Evolutionary conservation across 148 eudicot species (phyloP), one percentile per base, ranked within the genome.

Genomic region (Fagopyrum homotropicum): DNA sequence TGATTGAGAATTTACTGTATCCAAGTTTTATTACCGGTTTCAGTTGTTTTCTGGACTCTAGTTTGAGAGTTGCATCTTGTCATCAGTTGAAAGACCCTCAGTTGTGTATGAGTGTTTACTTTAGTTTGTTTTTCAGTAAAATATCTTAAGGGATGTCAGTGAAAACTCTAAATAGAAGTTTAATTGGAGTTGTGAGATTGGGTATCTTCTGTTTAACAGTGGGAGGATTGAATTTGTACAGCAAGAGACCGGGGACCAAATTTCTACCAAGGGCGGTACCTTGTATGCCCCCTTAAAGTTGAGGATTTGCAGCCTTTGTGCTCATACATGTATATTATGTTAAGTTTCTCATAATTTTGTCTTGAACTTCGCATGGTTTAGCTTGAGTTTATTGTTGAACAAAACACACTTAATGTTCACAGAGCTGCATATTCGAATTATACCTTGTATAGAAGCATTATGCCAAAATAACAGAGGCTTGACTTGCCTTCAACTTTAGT

Each of bases 391-490:
- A 12, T 66, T 66, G 6, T 15, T 35, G 46, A 66, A 66, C 46
- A 40, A 66, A 40, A 43, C 47, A 66, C 43, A 66, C 5, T 40
- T 66, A 66, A 66, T 46, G 6, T 35, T 35, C 40, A 66, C 55
- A 72, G 12, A 71, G 73, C 73, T 2, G 73, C 54, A 68, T 17
- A 45, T 45, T 45, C 73, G 17, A 46, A 45, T 30, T 49, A 30
- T 3, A 72, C 45, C 54, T 72, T 26, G 14, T 6, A 45, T 30
- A 47, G 49, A 47, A 45, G 44, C 72, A 43, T 70, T 70, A 70
- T 47, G 49, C 45, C 15, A 63, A 2, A 51, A 45, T 26, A 45
- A 45, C 73, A 70, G n/a, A 22, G 14, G 74, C 55, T 72, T 46
- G 16, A 17, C 40, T 46, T 46, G 35, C 55, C 40, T 46, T 16